A percentile compares a stretch with the other conserved stretches of the same genome.
Conservation (phyloP, 2,329 filamentous ascomycete genomes). For the Colletotrichum sp. region DNA sequence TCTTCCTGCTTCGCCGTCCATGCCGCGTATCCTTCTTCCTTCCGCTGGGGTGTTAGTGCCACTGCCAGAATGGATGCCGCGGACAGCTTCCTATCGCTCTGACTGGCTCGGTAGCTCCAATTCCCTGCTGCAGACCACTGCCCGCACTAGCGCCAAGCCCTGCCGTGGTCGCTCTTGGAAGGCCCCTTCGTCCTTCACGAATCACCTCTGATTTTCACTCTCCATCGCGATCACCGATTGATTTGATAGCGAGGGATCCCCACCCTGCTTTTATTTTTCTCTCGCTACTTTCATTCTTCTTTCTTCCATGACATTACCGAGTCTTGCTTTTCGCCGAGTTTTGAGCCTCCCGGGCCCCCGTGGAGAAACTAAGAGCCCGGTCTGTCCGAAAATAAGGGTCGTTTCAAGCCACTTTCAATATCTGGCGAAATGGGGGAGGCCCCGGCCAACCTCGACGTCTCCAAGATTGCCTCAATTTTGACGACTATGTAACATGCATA, state of each 20-base stretch:
- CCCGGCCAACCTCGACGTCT: constrained; percentile 2
- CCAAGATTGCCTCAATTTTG: constrained; percentile 16
- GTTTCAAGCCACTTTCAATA: constrained; percentile 17
- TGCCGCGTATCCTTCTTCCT: not conserved
- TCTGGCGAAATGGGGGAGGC: not conserved
- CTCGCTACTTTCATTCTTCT: not conserved
- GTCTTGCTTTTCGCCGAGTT: not conserved
- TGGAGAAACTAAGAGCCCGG: constrained; percentile 17
- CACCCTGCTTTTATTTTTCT: not conserved
- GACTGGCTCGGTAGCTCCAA: not conserved
- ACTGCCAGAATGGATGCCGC: not conserved
- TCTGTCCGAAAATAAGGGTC: constrained; percentile 18
- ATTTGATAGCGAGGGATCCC: not conserved
- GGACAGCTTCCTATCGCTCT: not conserved
- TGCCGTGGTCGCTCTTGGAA: not conserved
- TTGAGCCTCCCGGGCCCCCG: not conserved
- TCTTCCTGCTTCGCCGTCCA: not conserved
- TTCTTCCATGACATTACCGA: not conserved
- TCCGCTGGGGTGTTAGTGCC: not conserved
- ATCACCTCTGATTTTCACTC: not conserved
- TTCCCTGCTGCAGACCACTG: not conserved
- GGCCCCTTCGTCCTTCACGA: not conserved
- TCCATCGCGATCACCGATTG: constrained; percentile 11
- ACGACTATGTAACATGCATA: not conserved
- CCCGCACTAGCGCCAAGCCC: not conserved